Evolutionary conservation across 108 stramenopile species (phyloP).

Genomic region (Chaetoceros tenuissimus): DNA sequence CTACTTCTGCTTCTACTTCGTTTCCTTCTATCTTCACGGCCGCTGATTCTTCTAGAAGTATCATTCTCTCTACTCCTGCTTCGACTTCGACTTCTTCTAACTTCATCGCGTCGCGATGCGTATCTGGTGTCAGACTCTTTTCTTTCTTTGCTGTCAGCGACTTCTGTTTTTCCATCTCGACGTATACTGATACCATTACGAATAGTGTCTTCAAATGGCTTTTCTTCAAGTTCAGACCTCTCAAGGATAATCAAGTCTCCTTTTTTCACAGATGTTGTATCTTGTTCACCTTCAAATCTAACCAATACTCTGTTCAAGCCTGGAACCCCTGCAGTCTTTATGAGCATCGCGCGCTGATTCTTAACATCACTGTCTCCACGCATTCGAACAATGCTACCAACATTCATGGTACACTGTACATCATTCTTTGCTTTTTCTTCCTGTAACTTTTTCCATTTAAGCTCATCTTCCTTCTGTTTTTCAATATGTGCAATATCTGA

Average conservation of each 20-base stretch:
- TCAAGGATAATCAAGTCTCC: constrained; percentile 40
- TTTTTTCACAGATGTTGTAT: constrained; percentile 48
- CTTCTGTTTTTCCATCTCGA: not conserved
- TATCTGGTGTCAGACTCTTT: constrained; percentile 7
- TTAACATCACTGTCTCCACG: constrained; percentile 4
- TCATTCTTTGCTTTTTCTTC: constrained; percentile 42
- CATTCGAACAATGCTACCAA: constrained; percentile 64
- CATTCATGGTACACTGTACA: constrained; percentile 65
- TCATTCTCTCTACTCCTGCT: constrained; percentile 7
- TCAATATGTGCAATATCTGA: constrained; percentile 6
- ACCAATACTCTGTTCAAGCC: constrained; percentile 75
- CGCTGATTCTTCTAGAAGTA: not conserved
- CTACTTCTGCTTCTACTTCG: constrained; percentile 7
- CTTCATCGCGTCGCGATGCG: constrained; percentile 7
- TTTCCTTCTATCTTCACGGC: constrained; percentile 8
- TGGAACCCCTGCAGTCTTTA: constrained; percentile 65
- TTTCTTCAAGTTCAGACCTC: constrained; percentile 46
- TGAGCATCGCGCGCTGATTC: constrained; percentile 36
- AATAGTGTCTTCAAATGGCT: constrained; percentile 38
- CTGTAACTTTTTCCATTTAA: constrained; percentile 28
- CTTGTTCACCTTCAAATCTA: constrained; percentile 41
- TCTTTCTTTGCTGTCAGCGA: constrained; percentile 1
- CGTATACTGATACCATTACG: constrained; percentile 1
- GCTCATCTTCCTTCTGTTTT: constrained; percentile 39
- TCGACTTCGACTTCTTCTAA: not conserved